Base-by-base conservation (phyloP, 1,284 basidiomycete species). In the Ganoderma lucidum region DNA sequence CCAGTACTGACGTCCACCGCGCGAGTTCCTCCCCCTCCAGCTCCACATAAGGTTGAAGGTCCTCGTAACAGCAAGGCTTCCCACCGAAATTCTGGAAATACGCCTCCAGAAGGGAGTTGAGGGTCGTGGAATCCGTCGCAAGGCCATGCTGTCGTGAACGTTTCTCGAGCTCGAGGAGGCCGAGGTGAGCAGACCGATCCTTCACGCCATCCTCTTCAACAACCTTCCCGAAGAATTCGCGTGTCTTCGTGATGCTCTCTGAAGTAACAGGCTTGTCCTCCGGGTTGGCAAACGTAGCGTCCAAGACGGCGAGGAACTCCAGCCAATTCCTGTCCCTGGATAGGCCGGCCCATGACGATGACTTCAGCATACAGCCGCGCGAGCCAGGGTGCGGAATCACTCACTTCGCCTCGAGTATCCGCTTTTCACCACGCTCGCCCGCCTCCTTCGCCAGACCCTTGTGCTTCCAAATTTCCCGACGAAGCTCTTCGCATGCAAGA, bases 1-100 rank as follows among this genome's bases (percentile, higher is more conserved):
- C 80, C 28, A 93, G 81, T 78, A 87, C 88, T n/a, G 84, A 76
- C 28, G 83, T 86, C 88, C 92, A 93, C 67, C 81, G 80, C 12
- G 78, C 67, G 15, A 85, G 78, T 14, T 86, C 84, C 2, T 86
- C 83, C 58, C 80, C 83, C 39, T 84, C 80, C 4, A 92, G 80
- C 9, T 77, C 75, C 51, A 89, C 79, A 76, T 92, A 96, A 5
- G 89, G 88, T 71, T 85, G 85, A 58, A 97, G 81, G 75, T 97
- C 96, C 79, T 96, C 95, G 71, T 90, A 94, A 78, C 94, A 96
- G 78, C 93, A 95, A 6, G 90, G 83, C 80, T 96, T 97, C 78
- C 90, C 88, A 14, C 92, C 91, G 75, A 96, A 90, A 68, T 83
- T 83, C 51, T 87, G 83, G 75, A 95, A 90, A 78, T 97, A 97